Evolutionary conservation across 1,284 basidiomycete species (phyloP), one percentile per base, ranked within the genome.

Genomic region (Anthracocystis walkeri): DNA sequence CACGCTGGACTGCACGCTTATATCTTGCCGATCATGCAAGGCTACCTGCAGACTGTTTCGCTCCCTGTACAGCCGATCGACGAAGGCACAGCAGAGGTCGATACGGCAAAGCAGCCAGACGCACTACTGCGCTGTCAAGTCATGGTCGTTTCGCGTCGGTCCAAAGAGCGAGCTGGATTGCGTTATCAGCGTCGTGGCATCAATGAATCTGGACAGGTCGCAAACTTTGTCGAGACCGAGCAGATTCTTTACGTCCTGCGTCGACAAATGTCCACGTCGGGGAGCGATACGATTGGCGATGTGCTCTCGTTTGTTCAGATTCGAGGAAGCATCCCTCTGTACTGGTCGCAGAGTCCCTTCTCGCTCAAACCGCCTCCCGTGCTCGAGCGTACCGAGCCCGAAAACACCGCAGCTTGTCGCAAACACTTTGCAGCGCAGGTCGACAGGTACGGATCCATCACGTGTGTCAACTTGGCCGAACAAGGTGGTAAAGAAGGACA

Each of bases 171-270:
- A 67, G 96, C 97, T 20, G 96, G 96, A 1, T 97, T 97, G 27
- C 90, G 96, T 25, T 99, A 97, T 87, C 95, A 97, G 82, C 96
- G 95, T 5, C 90, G 96, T 67, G 96, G 96, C 0, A 93, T 99
- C 35, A 97, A 99, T 84, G 97, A 99, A 84, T 93, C 97, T 78
- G 96, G 97, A 27, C 92, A 97, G 83, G 93, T 92, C 25, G 97
- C 97, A 53, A 98, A 99, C 84, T 98, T 97, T 86, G 96, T 97
- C 31, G 96, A 95, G 92, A 96, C 95, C 7, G 96, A 99, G 87
- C 92, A 92, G 0, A 88, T 97, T 48, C 90, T 98, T 81, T 76
- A 62, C 33, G 58, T 74, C n/a, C 52, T 74, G 0, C 71, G 62
- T 44, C 29, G 25, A 4, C 60, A 8, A 21, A 11, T 31, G 1